Conservation (phyloP, 1,284 basidiomycete genomes). For the Meira miltonrushii region DNA sequence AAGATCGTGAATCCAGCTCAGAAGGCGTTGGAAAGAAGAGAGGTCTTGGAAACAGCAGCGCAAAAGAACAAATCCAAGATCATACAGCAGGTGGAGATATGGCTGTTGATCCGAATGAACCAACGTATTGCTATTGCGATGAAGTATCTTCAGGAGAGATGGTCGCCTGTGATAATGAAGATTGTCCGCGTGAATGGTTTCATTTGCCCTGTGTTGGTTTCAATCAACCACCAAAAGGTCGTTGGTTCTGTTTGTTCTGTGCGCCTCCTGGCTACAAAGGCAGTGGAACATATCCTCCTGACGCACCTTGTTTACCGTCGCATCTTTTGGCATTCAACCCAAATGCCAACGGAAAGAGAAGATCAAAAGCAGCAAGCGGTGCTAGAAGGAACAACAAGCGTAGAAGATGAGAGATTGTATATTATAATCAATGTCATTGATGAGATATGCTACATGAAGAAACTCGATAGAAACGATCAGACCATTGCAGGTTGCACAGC, state of each 20-base stretch:
- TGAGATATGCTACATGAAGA: too few species aligned
- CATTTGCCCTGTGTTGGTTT: slow-evolving; percentile 48
- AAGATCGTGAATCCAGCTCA: too few species aligned
- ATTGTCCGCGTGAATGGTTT: slow-evolving; percentile 56
- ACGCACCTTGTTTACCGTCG: slow-evolving; percentile 4
- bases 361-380: background rate
- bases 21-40: background rate
- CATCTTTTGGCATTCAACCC: background rate
- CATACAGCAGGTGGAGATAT: slow-evolving; percentile 18
- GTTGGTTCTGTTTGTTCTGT: slow-evolving; percentile 52
- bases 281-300: background rate
- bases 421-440: too few species aligned
- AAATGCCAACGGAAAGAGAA: background rate
- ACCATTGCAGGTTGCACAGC: background rate
- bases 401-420: too few species aligned
- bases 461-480: background rate
- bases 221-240: slow-evolving; percentile 25
- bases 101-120: slow-evolving; percentile 55
- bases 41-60: background rate
- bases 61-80: background rate
- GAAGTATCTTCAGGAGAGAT: slow-evolving; percentile 55
- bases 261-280: slow-evolving; percentile 40
- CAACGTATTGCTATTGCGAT: slow-evolving; percentile 58
- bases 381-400: background rate
- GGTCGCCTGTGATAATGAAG: slow-evolving; percentile 55